Percentiles rank a stretch among this genome's conserved stretches.
phyloP scores from a whole-genome alignment of 352 stramenopile genomes.

The Sclerospora graminicola region DNA sequence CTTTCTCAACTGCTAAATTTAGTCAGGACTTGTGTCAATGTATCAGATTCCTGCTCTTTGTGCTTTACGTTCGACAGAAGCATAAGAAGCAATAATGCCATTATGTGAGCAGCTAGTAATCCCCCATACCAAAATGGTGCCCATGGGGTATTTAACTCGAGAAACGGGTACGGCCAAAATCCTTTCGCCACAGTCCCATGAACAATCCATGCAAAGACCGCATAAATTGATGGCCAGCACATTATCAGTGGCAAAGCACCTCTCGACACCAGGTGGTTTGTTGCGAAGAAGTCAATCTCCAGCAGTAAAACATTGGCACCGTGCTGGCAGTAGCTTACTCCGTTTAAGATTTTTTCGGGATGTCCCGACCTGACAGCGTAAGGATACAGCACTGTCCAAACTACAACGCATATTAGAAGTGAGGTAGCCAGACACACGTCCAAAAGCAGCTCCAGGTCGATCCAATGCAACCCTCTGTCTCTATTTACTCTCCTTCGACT shows the following conservation, averaged over 20 bases:
- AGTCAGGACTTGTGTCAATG: conserved; percentile 1
- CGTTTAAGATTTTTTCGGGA: conserved; percentile 52
- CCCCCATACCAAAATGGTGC: conserved; percentile 64
- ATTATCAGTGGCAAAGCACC: conserved; percentile 51
- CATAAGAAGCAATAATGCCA: conserved; percentile 28
- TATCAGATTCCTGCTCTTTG: conserved; percentile 4
- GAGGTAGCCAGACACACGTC: conserved; percentile 58
- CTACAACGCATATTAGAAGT: conserved; percentile 56
- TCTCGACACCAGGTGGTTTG: conserved; percentile 39
- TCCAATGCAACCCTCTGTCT: conserved; percentile 26
- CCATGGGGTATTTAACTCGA: conserved; percentile 58
- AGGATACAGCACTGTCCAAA: conserved; percentile 70
- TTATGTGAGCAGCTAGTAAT: conserved; percentile 38
- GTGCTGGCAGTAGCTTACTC: conserved; percentile 76
- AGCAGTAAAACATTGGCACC: conserved; percentile 59
- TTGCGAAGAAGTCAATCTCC: conserved; percentile 49
- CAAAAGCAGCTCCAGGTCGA: conserved; percentile 49
- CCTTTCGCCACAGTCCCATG: conserved; percentile 50
- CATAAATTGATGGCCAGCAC: conserved; percentile 51
- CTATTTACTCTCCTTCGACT: conserved; percentile 6
- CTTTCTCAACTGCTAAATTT: too few relatives aligned
- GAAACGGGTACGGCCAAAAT: conserved; percentile 79
- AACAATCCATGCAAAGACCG: conserved; percentile 67
- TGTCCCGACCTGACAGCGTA: conserved; percentile 38
- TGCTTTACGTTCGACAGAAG: conserved; percentile 39